Base-by-base conservation (phyloP, 2,329 filamentous ascomycete species). In the Monilinia fructicola region DNA sequence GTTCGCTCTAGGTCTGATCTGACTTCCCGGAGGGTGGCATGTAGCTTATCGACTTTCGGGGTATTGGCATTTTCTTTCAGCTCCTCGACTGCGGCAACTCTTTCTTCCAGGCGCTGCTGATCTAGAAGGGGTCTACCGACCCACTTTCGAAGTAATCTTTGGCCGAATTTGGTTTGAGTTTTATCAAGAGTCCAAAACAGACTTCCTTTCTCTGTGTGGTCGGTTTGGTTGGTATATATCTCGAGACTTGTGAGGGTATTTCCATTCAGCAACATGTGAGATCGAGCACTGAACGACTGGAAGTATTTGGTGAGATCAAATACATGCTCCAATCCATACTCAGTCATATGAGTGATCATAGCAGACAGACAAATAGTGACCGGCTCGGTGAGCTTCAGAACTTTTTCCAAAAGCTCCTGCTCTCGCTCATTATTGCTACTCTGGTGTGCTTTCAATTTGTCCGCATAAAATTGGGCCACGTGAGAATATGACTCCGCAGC, bases 251-350 rank as follows among this genome's bases (percentile, higher is more conserved):
- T 94, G 48, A 99, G 81, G 0, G 94, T 97, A 65, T 97, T 99
- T 54, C 94, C 95, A 75, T 96, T 97, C 68, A 99, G 82, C 4
- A 98, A 82, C 95, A 99, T 98, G 75, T 98, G 93, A 18, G 94
- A 93, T 48, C 93, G 84, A 10, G 93, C 92, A 72, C 91, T 97
- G 79, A 99, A 99, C 2, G 93, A 92, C 72, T 97, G 90, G 75
- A 99, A 99, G 79, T 98, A 97, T 73, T 96, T 97, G 1, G 95
- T 98, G 54, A 99, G 81, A 74, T 97, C 90, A 73, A 99, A 97
- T 64, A 99, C 92, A 80, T 98, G 93, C 77, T 98, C 90, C 26
- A 99, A 83, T 0, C 93, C 93, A 76, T 97, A 99, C 71, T 97
- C 93, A 23, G 87, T 89, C 73, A 99, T 82, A 74, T 99, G 93